Conservation (phyloP, 495 filamentous ascomycete species). For the Terfezia boudieri region DNA sequence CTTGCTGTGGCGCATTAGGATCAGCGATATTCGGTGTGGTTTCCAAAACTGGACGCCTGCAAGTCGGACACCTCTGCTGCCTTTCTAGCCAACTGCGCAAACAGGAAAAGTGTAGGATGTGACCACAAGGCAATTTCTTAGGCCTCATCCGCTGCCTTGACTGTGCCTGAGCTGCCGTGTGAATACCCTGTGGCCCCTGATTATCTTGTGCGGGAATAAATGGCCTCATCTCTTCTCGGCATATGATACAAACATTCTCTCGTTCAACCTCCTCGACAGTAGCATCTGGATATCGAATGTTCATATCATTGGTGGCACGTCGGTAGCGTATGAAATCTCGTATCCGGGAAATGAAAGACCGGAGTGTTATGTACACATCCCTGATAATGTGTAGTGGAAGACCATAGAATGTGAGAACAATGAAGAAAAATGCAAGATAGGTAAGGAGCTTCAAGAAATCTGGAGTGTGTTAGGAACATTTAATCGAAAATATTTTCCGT, state of each 20-base stretch:
- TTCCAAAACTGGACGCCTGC: constrained; percentile 53
- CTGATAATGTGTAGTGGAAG: constrained; percentile 90
- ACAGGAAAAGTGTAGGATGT: constrained; percentile 85
- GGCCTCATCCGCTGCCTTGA: constrained; percentile 62
- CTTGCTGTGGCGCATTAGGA: constrained; percentile 9
- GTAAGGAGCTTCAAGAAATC: constrained; percentile 62
- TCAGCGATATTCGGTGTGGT: constrained; percentile 16
- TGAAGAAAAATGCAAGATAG: constrained; percentile 77
- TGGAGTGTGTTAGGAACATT: constrained; percentile 8
- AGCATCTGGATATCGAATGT: constrained; percentile 73
- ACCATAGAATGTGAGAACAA: constrained; percentile 81
- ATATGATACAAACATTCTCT: constrained; percentile 93
- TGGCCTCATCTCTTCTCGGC: constrained; percentile 80
- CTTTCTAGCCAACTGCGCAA: constrained; percentile 94
- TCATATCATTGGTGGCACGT: constrained; percentile 78
- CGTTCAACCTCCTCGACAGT: constrained; percentile 61
- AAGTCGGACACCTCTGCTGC: constrained; percentile 93
- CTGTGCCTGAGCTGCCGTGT: constrained; percentile 14
- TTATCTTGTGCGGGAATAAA: constrained; percentile 31
- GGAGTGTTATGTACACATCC: constrained; percentile 78
- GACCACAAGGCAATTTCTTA: constrained; percentile 90
- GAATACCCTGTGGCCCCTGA: constrained; percentile 17
- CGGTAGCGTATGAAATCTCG: constrained; percentile 72
- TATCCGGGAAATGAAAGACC: constrained; percentile 73
- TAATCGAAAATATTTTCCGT: constrained; percentile 4